A percentile compares a stretch with the other conserved stretches of the same genome.
Evolutionary conservation across 495 filamentous ascomycete genomes (phyloP).

Genomic region (Cudoniella acicularis): DNA sequence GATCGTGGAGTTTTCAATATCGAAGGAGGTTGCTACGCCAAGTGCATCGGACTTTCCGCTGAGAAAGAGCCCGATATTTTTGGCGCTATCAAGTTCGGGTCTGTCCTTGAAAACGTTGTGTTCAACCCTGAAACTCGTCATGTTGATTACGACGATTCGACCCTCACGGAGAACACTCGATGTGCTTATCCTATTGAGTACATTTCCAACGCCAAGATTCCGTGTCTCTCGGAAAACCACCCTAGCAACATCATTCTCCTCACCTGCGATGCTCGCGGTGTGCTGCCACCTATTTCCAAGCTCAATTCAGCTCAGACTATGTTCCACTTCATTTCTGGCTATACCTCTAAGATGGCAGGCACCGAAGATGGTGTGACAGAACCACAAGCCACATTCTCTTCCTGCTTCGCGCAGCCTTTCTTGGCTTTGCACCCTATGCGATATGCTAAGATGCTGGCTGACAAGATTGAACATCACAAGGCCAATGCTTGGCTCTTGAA

Average conservation of each 20-base stretch:
- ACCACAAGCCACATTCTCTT: conserved; percentile 97
- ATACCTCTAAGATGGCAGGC: conserved; percentile 99
- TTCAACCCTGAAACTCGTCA: conserved; percentile 86
- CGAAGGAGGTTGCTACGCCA: conserved; percentile 98
- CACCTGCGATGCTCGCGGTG: conserved; percentile 96
- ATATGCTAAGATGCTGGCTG: conserved; percentile 95
- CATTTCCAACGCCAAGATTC: conserved; percentile 98
- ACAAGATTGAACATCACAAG: conserved; percentile 93
- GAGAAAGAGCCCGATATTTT: conserved; percentile 99
- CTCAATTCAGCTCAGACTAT: conserved; percentile 93
- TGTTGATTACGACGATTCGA: conserved; percentile 93
- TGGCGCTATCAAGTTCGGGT: conserved; percentile 92
- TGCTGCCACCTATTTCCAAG: conserved; percentile 97
- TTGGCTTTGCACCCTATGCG: conserved; percentile 98
- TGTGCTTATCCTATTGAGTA: conserved; percentile 99
- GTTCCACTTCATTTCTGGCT: conserved; percentile 99
- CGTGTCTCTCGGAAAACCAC: conserved; percentile 82
- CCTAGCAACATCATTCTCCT: conserved; percentile 96
- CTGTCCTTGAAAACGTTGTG: conserved; percentile 97
- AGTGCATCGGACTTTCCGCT: conserved; percentile 94
- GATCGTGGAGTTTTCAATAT: conserved; percentile 98
- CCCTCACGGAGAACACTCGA: conserved; percentile 96
- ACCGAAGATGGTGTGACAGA: conserved; percentile 96
- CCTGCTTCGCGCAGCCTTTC: conserved; percentile 99
- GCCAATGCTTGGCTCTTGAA: conserved; percentile 98